Evolutionary conservation across 2,329 filamentous ascomycete species (phyloP), one percentile per base, ranked within the genome.

Genomic region (Bipolaris bicolor): DNA sequence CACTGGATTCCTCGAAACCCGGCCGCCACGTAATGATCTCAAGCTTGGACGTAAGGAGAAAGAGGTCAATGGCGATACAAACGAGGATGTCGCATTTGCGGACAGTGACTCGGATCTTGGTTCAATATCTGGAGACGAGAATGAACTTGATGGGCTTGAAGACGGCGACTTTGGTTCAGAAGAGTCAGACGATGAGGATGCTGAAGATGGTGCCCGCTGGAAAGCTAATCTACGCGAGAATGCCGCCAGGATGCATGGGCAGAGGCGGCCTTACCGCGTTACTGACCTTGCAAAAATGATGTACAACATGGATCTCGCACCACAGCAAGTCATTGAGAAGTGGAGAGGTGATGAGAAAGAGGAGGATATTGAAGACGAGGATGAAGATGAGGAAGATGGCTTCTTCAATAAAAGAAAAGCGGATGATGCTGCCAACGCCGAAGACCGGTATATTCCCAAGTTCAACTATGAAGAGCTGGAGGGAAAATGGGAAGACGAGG

Each of bases 91-190:
- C 55, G 91, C 88, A 1, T 99, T 97, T 79, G 95, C 95, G 13
- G 95, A 99, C 71, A 97, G 92, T 70, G 96, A 99, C 76, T 99
- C 95, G 0, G 96, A 99, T 73, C 83, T 99, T 4, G 95, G 95
- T 6, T 97, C 94, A 3, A 78, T 97, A 62, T 96, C 91, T 7
- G 83, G 79, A 7, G 84, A 86, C 7, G 84, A 74, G 29, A 63
- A 52, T 2, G 70, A 74, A 39, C 46, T 67, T 9, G 68, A 72
- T 10, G 70, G 70, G 3, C 57, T 67, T 10, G 70, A 70, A 46
- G 60, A 85, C 18, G 82, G 83, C 56, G 81, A 84, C 29, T 63
- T 83, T 2, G 83, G 84, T 45, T 82, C 81, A 0, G 83, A 86
- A n/a, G 80, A 82, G 10, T 78, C 80, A 4, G 80, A 82, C 15